Percentiles rank a stretch among this genome's conserved stretches.
These are phyloP conservation scores for Auriculariales sp. DNA, from an alignment of 768 basidiomycete species.

Conservation along the genomic window DNA sequence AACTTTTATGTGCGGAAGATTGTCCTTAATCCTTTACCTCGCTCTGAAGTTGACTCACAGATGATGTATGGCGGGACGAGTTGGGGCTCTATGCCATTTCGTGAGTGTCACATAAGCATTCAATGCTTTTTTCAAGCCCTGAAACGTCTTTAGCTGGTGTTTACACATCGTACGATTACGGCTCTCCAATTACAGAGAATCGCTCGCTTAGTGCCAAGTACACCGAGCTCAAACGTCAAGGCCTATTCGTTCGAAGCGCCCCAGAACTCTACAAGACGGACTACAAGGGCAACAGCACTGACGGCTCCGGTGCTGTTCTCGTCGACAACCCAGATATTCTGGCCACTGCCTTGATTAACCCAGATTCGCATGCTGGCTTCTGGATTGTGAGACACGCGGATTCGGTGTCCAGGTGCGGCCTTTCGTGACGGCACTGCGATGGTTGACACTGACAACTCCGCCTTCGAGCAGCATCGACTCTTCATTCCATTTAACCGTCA, in stretches of 20 bases:
- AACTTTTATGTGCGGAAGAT: slow-evolving; percentile 57
- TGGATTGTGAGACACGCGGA: slow-evolving; percentile 54
- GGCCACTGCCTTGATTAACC: slow-evolving; percentile 51
- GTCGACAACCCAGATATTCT: slow-evolving; percentile 35
- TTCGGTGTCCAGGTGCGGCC: slow-evolving; percentile 25
- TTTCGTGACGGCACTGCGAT: not conserved
- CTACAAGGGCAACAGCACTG: slow-evolving; percentile 44
- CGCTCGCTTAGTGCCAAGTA: slow-evolving; percentile 54
- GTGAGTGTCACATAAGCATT: slow-evolving; percentile 40
- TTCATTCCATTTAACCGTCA: slow-evolving; percentile 45
- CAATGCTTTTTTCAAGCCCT: not conserved
- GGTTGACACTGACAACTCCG: not conserved
- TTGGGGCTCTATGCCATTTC: slow-evolving; percentile 72
- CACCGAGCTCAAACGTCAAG: slow-evolving; percentile 65
- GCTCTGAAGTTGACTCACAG: not conserved
- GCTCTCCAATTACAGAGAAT: slow-evolving; percentile 34
- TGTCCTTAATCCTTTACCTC: not conserved
- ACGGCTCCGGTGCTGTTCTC: slow-evolving; percentile 26
- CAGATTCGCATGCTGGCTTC: slow-evolving; percentile 50
- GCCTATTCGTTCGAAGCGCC: slow-evolving; percentile 64
- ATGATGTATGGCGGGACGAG: slow-evolving; percentile 50
- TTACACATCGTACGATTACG: slow-evolving; percentile 61
- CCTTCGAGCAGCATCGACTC: slow-evolving; percentile 28
- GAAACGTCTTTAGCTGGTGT: not conserved
- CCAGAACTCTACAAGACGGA: slow-evolving; percentile 71